Percentiles rank a stretch among this genome's conserved stretches.
Conservation (phyloP, 768 basidiomycete genomes). For the Tricholoma matsutake region DNA sequence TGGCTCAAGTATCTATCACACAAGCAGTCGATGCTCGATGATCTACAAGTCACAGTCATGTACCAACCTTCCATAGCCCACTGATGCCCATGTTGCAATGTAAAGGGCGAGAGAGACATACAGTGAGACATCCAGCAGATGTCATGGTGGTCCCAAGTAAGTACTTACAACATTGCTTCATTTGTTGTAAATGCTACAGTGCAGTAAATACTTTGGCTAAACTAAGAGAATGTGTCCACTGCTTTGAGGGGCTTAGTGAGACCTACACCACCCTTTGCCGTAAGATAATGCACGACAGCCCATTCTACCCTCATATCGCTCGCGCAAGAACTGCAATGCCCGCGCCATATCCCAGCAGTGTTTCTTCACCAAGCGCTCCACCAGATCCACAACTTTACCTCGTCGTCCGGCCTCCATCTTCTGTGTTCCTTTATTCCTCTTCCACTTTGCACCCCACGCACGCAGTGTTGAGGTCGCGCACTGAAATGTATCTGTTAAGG, state of each 20-base stretch:
- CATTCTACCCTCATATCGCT: background rate
- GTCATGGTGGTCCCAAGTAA: no score
- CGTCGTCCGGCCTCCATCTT: background rate
- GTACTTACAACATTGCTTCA: background rate
- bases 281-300: background rate
- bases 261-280: background rate
- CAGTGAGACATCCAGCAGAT: no score
- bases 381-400: background rate
- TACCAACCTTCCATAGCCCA: background rate
- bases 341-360: background rate
- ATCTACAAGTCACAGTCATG: background rate
- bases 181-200: background rate
- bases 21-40: background rate
- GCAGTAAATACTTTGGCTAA: background rate
- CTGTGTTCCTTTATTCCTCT: background rate
- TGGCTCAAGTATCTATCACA: background rate
- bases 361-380: background rate
- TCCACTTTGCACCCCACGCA: background rate
- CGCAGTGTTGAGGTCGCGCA: no score
- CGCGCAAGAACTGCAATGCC: background rate
- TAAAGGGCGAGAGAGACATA: background rate
- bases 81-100: background rate
- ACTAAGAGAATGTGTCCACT: background rate
- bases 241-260: background rate
- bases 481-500: no score